Evolutionary conservation across 2,329 filamentous ascomycete genomes (phyloP).

Genomic region (Trichoderma semiorbis): DNA sequence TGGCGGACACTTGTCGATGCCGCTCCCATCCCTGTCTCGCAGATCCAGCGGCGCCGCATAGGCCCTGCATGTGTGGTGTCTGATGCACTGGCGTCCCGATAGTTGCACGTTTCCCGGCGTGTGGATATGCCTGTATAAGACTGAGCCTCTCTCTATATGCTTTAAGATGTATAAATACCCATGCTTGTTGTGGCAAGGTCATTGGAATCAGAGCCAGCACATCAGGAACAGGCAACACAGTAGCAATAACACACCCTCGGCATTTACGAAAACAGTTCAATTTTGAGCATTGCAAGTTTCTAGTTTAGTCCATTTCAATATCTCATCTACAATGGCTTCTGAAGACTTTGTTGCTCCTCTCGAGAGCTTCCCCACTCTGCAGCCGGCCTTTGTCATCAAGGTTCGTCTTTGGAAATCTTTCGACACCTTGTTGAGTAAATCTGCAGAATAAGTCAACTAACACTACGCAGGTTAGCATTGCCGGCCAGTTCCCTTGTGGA

Average conservation of each 20-base stretch:
- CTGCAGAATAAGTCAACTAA: not conserved
- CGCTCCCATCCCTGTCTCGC: not conserved
- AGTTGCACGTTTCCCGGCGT: not conserved
- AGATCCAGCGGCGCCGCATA: not conserved
- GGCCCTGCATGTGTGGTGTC: not conserved
- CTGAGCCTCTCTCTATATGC: not conserved
- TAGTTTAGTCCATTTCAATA: not conserved
- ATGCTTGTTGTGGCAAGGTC: not conserved
- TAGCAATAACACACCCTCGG: not conserved
- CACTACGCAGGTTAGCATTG: not conserved
- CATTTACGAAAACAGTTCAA: not conserved
- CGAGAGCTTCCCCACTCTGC: not conserved
- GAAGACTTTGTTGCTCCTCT: not conserved
- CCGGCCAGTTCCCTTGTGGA: not conserved
- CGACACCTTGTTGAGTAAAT: not conserved
- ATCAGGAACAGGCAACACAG: not conserved
- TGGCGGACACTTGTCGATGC: not conserved
- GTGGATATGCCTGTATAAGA: not conserved
- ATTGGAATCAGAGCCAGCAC: not conserved
- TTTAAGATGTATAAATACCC: not conserved
- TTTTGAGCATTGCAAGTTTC: not conserved
- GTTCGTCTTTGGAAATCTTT: not conserved
- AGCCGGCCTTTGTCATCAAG: not conserved
- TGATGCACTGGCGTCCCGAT: not conserved
- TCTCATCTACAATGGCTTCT: not conserved